Percentiles rank a stretch among this genome's conserved stretches.
Conservation (phyloP, 108 stramenopile genomes). For the Nitzschia sp. region DNA sequence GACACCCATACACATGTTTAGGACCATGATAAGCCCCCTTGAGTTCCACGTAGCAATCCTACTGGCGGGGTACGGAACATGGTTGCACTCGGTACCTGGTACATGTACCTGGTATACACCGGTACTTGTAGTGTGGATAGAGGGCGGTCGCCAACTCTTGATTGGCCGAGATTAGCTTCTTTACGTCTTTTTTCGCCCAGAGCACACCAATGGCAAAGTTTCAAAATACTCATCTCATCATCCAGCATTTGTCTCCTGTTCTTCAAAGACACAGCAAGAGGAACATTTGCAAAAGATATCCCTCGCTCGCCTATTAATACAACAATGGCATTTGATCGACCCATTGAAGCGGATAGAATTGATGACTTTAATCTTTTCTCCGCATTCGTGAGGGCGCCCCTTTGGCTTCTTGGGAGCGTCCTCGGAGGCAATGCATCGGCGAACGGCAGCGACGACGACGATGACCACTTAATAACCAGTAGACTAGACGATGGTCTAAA, state of each 20-base stretch:
- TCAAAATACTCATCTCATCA: background rate
- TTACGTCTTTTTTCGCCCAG: background rate
- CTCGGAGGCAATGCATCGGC: slow-evolving; percentile 19
- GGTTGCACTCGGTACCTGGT: background rate
- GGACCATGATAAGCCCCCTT: background rate
- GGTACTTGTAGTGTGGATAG: background rate
- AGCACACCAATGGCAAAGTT: background rate
- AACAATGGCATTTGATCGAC: slow-evolving; percentile 82
- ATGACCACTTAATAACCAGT: background rate
- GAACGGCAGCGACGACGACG: background rate
- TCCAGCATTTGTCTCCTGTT: no score
- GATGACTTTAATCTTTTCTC: slow-evolving; percentile 68
- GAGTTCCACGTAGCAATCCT: slow-evolving; percentile 1
- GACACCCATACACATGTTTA: no score
- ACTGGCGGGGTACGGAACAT: no score
- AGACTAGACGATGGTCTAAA: slow-evolving; percentile 7
- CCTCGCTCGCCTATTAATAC: background rate
- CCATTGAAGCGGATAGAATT: slow-evolving; percentile 67
- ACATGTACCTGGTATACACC: no score
- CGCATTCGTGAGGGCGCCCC: slow-evolving; percentile 58
- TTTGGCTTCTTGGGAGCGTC: slow-evolving; percentile 66
- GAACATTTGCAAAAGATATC: no score
- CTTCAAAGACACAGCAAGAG: no score
- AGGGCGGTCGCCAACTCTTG: background rate
- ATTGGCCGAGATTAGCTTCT: background rate